These are phyloP conservation scores for Aegilops tauschii DNA, from an alignment of 176 grass and related monocot species.

Conservation along the genomic window DNA sequence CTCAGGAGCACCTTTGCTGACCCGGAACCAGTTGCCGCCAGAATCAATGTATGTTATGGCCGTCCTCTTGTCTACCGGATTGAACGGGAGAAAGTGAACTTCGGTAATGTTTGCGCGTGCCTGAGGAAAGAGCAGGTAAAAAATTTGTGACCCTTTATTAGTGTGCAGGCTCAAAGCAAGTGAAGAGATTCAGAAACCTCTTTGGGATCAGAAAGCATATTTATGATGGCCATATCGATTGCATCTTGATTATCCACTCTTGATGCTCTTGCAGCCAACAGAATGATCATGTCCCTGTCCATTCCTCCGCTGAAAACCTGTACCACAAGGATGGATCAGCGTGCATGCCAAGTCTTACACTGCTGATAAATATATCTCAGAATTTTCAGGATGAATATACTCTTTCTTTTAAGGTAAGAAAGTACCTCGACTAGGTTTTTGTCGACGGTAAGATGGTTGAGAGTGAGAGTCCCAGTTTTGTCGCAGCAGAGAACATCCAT, in stretches of 20 bases:
- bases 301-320: conserved; percentile 70
- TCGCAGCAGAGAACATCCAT: conserved; percentile 96
- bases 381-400: not conserved
- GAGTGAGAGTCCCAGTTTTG: conserved; percentile 86
- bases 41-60: conserved; percentile 76
- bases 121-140: conserved; percentile 22
- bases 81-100: conserved; percentile 86
- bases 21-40: conserved; percentile 67
- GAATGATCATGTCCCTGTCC: conserved; percentile 67
- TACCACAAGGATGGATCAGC: not conserved
- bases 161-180: not conserved
- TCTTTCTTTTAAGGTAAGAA: not conserved
- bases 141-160: not conserved
- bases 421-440: conserved; percentile 64
- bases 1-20: conserved; percentile 92
- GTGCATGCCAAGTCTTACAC: not conserved
- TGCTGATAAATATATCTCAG: not conserved
- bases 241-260: conserved; percentile 88
- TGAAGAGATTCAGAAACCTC: conserved; percentile 43
- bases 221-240: conserved; percentile 78
- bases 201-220: conserved; percentile 77
- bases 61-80: conserved; percentile 82
- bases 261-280: conserved; percentile 74
- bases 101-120: conserved; percentile 77
- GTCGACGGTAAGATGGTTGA: conserved; percentile 86